Evolutionary conservation across 768 basidiomycete genomes (phyloP).

Genomic region (Boletales sp.): DNA sequence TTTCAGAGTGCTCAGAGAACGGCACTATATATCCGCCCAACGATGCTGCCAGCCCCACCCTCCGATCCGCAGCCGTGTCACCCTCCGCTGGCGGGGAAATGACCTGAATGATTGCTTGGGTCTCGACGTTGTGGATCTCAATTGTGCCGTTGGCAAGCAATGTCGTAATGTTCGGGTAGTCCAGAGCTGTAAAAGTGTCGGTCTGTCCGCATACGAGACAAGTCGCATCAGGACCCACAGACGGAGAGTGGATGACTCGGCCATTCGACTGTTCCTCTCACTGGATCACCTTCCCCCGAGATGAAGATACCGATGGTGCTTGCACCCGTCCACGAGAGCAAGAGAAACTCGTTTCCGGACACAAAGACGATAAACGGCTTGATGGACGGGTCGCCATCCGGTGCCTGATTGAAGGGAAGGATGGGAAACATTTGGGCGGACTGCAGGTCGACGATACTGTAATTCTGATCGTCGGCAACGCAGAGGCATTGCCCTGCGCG

Average conservation of each 20-base stretch:
- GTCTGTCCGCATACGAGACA: background rate
- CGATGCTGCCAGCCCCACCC: slow-evolving; percentile 26
- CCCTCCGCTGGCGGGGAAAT: slow-evolving; percentile 45
- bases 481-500: slow-evolving; percentile 64
- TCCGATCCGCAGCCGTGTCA: slow-evolving; percentile 23
- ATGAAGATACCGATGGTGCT: slow-evolving; percentile 86
- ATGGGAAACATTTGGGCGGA: slow-evolving; percentile 65
- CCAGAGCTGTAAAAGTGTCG: slow-evolving; percentile 50
- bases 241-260: slow-evolving; percentile 70
- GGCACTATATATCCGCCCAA: slow-evolving; percentile 41
- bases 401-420: slow-evolving; percentile 74
- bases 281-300: slow-evolving; percentile 80
- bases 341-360: slow-evolving; percentile 75
- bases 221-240: slow-evolving; percentile 47
- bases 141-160: slow-evolving; percentile 77
- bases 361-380: slow-evolving; percentile 77
- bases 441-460: slow-evolving; percentile 80
- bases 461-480: slow-evolving; percentile 67
- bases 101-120: slow-evolving; percentile 68
- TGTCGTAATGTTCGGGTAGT: slow-evolving; percentile 77
- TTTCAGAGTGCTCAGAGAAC: slow-evolving; percentile 37
- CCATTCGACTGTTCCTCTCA: slow-evolving; percentile 88
- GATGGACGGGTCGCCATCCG: slow-evolving; percentile 38
- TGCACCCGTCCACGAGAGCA: slow-evolving; percentile 80
- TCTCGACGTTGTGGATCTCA: slow-evolving; percentile 77